Conservation (phyloP, 2,329 filamentous ascomycete species). For the Verticillium albo-atrum region DNA sequence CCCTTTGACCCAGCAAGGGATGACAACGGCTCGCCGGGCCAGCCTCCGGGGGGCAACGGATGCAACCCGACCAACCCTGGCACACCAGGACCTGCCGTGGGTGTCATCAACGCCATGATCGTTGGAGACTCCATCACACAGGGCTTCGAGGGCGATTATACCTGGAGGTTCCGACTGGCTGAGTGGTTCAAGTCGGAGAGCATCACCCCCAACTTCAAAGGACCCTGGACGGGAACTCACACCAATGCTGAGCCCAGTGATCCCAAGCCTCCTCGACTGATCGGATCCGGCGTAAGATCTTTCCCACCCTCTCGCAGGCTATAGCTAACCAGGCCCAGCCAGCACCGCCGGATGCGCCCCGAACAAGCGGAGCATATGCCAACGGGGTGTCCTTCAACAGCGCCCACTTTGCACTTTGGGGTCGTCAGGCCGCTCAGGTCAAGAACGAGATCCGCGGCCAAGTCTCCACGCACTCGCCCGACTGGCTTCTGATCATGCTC, state of each 20-base stretch:
- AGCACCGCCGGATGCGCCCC: background rate
- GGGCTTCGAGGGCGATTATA: constrained; percentile 33
- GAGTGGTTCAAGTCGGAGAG: constrained; percentile 27
- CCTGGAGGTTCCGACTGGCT: constrained; percentile 36
- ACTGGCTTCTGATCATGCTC: constrained; percentile 26
- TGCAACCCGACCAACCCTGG: background rate
- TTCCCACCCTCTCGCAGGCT: no score
- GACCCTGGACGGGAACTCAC: constrained; percentile 30
- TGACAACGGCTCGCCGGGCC: background rate
- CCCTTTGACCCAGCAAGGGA: background rate
- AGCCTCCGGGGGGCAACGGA: background rate
- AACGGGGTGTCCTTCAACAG: constrained; percentile 20
- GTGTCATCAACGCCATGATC: constrained; percentile 22
- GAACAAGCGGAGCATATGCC: constrained; percentile 24
- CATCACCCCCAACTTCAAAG: constrained; percentile 23
- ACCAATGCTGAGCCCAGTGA: constrained; percentile 5
- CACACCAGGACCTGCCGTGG: background rate
- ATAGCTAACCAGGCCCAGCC: background rate
- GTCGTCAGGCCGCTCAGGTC: constrained; percentile 24
- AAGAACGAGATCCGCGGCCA: constrained; percentile 20
- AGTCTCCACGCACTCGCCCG: constrained; percentile 22
- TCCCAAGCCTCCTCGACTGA: constrained; percentile 10
- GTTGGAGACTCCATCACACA: constrained; percentile 34
- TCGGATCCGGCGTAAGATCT: constrained; percentile 5
- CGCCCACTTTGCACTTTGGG: constrained; percentile 28